Base-by-base conservation (phyloP, 139 green algal species). In the Chlorella sp. region DNA sequence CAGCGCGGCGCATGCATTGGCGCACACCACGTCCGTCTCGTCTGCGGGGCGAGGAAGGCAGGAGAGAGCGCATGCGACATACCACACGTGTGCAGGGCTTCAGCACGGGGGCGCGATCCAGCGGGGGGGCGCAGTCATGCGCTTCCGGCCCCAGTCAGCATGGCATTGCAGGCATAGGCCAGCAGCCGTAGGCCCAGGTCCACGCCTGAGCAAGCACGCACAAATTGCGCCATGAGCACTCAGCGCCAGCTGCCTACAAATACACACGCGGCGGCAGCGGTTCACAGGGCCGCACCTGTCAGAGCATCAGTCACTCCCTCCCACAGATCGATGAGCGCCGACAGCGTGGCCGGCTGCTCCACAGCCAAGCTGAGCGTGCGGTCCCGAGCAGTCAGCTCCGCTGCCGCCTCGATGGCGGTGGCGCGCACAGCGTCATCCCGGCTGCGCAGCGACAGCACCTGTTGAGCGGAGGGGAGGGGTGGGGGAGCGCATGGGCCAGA, bases 1-100 rank as follows among this genome's bases (percentile, higher is more conserved):
- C 69, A 86, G 34, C 4, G 81, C 81, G n/a, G 34, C 51, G 69
- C 81, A 86, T 9, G 81, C 81, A 26, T 55, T 78, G 36, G 55
- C 69, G 23, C 81, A 85, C 51, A 86, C 81, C 69, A 86, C 30
- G 55, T 86, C 81, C 20, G 67, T 86, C 21, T 86, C 81, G 56
- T 86, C 78, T 83, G 78, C 62, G 26, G 32, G 16, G 18, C 17
- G 15, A n/a, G 47, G 15, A 41, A 21, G n/a, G 73, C 4, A 30
- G 13, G 18, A n/a, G 18, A 39, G 71, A 36, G 36, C 32, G 9
- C 16, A 12, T 32, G n/a, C n/a, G n/a, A n/a, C n/a, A n/a, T n/a
- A n/a, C n/a, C n/a, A n/a, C n/a, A n/a, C n/a, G n/a, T n/a, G n/a
- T n/a, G n/a, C n/a, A n/a, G n/a, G n/a, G n/a, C n/a, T n/a, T n/a